Base-by-base conservation (phyloP, 2,329 filamentous ascomycete species). In the Tolypocladium paradoxum region DNA sequence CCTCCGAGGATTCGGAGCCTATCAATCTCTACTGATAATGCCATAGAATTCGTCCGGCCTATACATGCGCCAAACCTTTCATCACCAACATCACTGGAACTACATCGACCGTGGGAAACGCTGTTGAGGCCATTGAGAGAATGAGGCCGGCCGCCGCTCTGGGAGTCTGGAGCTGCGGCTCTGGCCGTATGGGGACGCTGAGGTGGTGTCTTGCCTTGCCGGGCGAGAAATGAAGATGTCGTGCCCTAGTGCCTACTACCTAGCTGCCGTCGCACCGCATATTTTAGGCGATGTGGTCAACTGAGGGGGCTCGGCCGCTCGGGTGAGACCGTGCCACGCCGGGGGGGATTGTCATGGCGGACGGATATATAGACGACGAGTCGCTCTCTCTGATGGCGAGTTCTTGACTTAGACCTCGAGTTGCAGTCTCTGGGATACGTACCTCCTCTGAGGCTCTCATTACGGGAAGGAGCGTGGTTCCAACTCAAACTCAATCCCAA, bases 21-120 rank as follows among this genome's bases (percentile, higher is more conserved):
- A 4, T 54, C 50, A 0, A 5, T 53, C 5, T 54, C 56, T 1
- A 53, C 58, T 7, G 55, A 55, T 5, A 59, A 60, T 20, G 54
- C 56, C 0, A 27, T 6, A 1, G 31, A 50, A 0, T 58, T 60
- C 14, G 4, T 34, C 2, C 58, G 56, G 55, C 57, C 56, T 1
- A 14, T 2, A 2, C 7, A 16, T 11, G 31, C 20, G 2, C 57
- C 56, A 14, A 33, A 6, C 0, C 54, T 54, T 8, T 7, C 5
- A 4, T 33, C 27, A 1, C 12, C 58, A 4, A 34, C 43, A 8
- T 53, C 48, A 0, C 27, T 60, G n/a, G 50, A 55, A 1, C 29
- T 60, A 4, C 37, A 37, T 18, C 46, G 58, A 2, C 29, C 57
- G 4, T 40, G 57, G 12, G 57, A 60, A 36, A 24, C 29, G 12